Percentiles rank a stretch among this genome's conserved stretches.
phyloP scores from a whole-genome alignment of 352 stramenopile genomes.

The Phytophthora boehmeriae region DNA sequence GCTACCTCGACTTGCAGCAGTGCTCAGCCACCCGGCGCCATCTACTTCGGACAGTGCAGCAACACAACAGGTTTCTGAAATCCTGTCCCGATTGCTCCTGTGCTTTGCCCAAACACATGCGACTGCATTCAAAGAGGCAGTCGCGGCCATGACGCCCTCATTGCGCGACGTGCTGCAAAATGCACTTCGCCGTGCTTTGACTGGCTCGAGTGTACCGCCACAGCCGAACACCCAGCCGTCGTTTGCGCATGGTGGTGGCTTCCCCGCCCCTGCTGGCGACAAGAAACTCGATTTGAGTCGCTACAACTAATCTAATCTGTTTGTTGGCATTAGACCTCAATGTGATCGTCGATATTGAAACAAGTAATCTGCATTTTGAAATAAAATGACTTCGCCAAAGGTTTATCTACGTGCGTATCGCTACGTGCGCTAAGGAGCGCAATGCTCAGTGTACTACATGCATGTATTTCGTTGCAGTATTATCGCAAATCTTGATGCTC shows the following conservation, averaged over 20 bases:
- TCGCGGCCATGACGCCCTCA: constrained; percentile 45
- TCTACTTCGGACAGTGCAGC: constrained; percentile 18
- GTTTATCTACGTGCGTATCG: constrained; percentile 14
- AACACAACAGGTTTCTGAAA: constrained; percentile 23
- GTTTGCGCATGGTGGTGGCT: neutral
- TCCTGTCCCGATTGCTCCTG: constrained; percentile 49
- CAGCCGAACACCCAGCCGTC: constrained; percentile 11
- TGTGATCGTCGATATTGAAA: neutral
- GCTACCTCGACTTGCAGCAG: constrained; percentile 51
- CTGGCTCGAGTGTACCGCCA: constrained; percentile 17
- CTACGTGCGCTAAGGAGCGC: constrained; percentile 24
- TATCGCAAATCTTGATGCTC: constrained; percentile 12
- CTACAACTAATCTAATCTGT: constrained; percentile 38
- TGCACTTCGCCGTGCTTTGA: constrained; percentile 51
- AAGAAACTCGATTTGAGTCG: constrained; percentile 59
- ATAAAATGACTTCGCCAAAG: constrained; percentile 11
- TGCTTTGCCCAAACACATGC: constrained; percentile 59
- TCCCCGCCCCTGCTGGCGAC: neutral
- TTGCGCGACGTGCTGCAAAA: constrained; percentile 47
- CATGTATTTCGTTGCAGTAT: neutral
- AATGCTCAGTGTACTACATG: constrained; percentile 7
- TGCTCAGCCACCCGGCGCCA: constrained; percentile 32
- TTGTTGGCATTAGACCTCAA: neutral
- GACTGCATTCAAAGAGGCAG: constrained; percentile 55
- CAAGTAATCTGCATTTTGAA: neutral